Evolutionary conservation across 2,329 filamentous ascomycete species (phyloP), one percentile per base, ranked within the genome.

Genomic region (Cytospora mali): DNA sequence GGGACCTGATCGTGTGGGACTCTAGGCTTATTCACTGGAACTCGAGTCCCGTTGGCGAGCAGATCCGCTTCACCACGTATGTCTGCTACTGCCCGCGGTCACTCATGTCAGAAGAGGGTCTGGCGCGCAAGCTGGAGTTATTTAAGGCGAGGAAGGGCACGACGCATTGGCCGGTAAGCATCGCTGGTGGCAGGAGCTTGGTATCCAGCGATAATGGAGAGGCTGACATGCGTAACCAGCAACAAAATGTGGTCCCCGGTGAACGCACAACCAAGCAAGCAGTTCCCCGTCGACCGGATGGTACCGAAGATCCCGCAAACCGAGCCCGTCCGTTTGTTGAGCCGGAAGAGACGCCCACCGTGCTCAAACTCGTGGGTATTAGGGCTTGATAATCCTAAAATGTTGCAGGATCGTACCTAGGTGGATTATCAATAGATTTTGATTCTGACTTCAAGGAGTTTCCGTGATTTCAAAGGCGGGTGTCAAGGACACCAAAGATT

Each of bases 1-100:
- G 62, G 9, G 62, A 57, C 31, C 57, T 64, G 27, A 57, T 64
- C 52, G 46, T 64, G 11, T 64, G 62, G 62, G 62, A 64, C 39
- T 57, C 52, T 27, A 53, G 62, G 10, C 48, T 50, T 4, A 39
- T 64, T 23, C 58, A 64, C 46, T 64, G 62, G 62, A 64, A 61
- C 58, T 46, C 58, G 21, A 64, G 58, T 39, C 58, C 62, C 29
- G 33, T 49, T 1, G 62, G 33, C 1, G 10, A 18, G 21, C 58
- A 54, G 29, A 55, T 56, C 10, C 48, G 62, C 14, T 61, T 64
- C 27, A 33, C 62, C 3, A 54, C 28, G 3, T 61, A 64, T 6
- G 62, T 61, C 14, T 64, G 62, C 35, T 64, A 61, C 49, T 61
- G 58, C 48, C 62, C 62, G n/a, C 53, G 62, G 4, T 49, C 33